Evolutionary conservation across 2,329 filamentous ascomycete genomes (phyloP).

Genomic region (Ophiostoma perfectum): DNA sequence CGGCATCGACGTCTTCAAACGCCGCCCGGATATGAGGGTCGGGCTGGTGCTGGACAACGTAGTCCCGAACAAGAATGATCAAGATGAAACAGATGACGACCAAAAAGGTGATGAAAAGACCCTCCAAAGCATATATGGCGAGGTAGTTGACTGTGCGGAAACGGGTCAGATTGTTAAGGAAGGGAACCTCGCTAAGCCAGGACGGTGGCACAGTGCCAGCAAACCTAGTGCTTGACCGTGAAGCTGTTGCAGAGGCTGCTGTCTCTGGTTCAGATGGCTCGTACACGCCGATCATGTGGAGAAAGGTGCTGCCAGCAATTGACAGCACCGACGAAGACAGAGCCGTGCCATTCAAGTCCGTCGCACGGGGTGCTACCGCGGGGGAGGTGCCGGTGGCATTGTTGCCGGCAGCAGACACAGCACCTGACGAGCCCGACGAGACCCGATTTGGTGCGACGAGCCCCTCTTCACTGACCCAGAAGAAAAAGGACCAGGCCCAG

Average conservation of each 20-base stretch:
- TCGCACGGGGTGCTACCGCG: no score
- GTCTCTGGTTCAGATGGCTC: slow-evolving; percentile 19
- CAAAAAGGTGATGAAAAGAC: slow-evolving; percentile 85
- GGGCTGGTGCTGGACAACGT: slow-evolving; percentile 96
- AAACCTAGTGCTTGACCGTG: no score
- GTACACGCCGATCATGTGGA: slow-evolving; percentile 24
- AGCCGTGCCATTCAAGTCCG: no score
- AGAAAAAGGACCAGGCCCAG: slow-evolving; percentile 85
- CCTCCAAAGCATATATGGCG: slow-evolving; percentile 79
- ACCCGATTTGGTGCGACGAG: slow-evolving; percentile 30
- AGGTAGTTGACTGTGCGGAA: slow-evolving; percentile 69
- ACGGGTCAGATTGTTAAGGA: slow-evolving; percentile 59
- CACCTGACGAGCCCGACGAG: neutral
- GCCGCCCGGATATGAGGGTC: slow-evolving; percentile 46
- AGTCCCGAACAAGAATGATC: slow-evolving; percentile 94
- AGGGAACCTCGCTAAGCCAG: slow-evolving; percentile 52
- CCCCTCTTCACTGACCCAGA: slow-evolving; percentile 86
- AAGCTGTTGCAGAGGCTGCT: neutral
- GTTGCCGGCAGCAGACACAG: neutral
- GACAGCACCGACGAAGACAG: neutral
- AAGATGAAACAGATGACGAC: slow-evolving; percentile 93
- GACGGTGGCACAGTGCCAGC: slow-evolving; percentile 34
- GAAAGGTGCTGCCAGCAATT: slow-evolving; percentile 11
- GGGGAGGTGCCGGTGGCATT: neutral
- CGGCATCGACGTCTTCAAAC: neutral